Base-by-base conservation (phyloP, 257 asterid species). In the Salvia splendens region DNA sequence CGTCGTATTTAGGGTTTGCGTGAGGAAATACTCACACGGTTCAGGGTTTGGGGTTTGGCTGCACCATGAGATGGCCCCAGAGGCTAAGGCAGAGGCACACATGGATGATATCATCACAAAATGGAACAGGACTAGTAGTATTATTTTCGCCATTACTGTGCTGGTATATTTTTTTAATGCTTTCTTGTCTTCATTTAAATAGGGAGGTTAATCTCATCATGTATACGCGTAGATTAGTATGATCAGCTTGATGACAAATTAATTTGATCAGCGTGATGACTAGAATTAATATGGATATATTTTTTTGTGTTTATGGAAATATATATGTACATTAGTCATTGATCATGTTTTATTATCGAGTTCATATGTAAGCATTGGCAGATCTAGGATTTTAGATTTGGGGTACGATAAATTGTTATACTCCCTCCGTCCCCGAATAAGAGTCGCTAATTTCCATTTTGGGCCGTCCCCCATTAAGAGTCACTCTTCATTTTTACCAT, bases 31-130 rank as follows among this genome's bases (percentile, higher is more conserved):
- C 24, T 20, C 24, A 20, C 24, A 20, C 24, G 24, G 82, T 50
- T 74, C 57, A 1, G 97, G 97, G 67, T 89, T 32, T 0, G 97
- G 98, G 4, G 96, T 92, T 82, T 79, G 84, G 55, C 75, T 77
- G 67, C 98, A 92, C 98, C 95, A 87, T 24, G 85, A 15, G 8
- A 79, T 62, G 12, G 59, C 60, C 62, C 2, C 77, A 84, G 15
- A 79, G 24, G 24, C 24, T 0, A 1, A 20, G 24, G 24, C 24
- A 0, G 24, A 20, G 0, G 24, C 24, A 20, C 24, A 20, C 24
- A 20, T 20, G 1, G 1, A 20, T 20, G 24, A 20, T 0, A 20
- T 20, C 24, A 20, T 20, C 24, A 20, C 24, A 20, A 20, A 20
- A 0, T 56, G 20, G 76, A 30, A 48, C 50, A 83, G 41, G 68